Evolutionary conservation across 2,329 filamentous ascomycete genomes (phyloP).

Genomic region (Colletotrichum coccodes): DNA sequence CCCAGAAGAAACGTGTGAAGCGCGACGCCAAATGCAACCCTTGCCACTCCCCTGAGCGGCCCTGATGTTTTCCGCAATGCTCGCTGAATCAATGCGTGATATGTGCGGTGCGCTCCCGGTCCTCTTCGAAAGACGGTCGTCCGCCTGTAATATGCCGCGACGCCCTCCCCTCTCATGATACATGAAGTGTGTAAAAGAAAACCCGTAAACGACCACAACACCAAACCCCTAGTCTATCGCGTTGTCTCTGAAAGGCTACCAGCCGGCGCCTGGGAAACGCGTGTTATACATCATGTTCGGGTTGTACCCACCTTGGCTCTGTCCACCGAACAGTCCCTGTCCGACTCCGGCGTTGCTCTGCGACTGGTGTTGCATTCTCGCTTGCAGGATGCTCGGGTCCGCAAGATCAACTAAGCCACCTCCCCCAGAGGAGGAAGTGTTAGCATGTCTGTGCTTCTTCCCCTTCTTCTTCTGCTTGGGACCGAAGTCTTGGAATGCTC

Average conservation of each 20-base stretch:
- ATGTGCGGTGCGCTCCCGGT: conserved; percentile 24
- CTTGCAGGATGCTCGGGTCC: conserved; percentile 99
- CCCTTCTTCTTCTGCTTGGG: conserved; percentile 99
- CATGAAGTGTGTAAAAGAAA: conserved; percentile 34
- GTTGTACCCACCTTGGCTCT: conserved; percentile 95
- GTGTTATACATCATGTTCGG: conserved; percentile 82
- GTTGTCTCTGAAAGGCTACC: conserved; percentile 23
- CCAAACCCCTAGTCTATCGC: conserved; percentile 21
- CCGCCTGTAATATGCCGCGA: conserved; percentile 27
- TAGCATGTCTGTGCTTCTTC: conserved; percentile 99
- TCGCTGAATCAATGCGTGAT: conserved; percentile 50
- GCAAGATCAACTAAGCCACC: conserved; percentile 99
- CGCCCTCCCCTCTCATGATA: conserved; percentile 33
- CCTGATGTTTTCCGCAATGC: conserved; percentile 47
- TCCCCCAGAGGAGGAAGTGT: conserved; percentile 99
- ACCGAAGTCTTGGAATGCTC: conserved; percentile 89
- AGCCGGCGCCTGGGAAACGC: conserved; percentile 37
- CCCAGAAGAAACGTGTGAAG: conserved; percentile 32
- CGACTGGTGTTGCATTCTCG: conserved; percentile 90
- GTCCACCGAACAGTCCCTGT: conserved; percentile 90
- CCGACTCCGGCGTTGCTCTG: conserved; percentile 85
- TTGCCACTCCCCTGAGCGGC: conserved; percentile 42
- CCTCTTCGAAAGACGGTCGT: conserved; percentile 21
- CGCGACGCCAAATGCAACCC: conserved; percentile 36
- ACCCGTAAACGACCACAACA: conserved; percentile 24